Base-by-base conservation (phyloP, 139 green algal species). In the Ostreobium quekettii region DNA sequence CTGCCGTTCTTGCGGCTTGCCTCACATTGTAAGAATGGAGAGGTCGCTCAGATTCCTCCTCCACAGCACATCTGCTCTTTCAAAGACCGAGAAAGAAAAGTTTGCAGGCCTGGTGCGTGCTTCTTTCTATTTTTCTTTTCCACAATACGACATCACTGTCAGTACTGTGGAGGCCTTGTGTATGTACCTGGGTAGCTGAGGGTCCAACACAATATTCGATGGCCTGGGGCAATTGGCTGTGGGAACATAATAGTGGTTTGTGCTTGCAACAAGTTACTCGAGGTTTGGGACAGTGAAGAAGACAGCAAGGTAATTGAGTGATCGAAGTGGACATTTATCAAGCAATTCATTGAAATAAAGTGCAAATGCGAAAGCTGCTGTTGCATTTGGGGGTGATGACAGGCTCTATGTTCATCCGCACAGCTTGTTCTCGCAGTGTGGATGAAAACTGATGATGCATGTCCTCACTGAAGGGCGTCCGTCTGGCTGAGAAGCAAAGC, bases 1-100 rank as follows among this genome's bases (percentile, higher is more conserved):
- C 73, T 98, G 91, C 71, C 53, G 74, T 28, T 84, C 77, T n/a
- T 93, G 84, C 66, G 91, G 91, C 37, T 81, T 99, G 32, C 71
- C 36, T 66, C 85, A 93, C 65, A 85, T 92, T 19, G 67, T 28
- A 2, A 71, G 80, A 60, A 67, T 86, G 2, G 83, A 89, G 69
- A 35, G 70, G 2, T 81, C 67, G 4, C 64, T 74, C 28, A 60
- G 80, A 0, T 86, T 73, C 46, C 11, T 5, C 3, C 6, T 4
- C 32, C 28, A 37, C 7, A 4, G 58, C 58, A 66, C 7, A 28
- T 39, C 8, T 31, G 56, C 8, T 7, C 56, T 33, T 63, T 31
- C n/a, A 31, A 31, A 33, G n/a, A 8, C 7, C n/a, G 56, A 31
- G 11, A 38, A 33, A 31, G 8, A 28, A 8, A 63, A 33, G 8